A percentile compares a stretch with the other conserved stretches of the same genome.
Conservation (phyloP, 495 filamentous ascomycete genomes). For the Aspergillus egyptiacus region DNA sequence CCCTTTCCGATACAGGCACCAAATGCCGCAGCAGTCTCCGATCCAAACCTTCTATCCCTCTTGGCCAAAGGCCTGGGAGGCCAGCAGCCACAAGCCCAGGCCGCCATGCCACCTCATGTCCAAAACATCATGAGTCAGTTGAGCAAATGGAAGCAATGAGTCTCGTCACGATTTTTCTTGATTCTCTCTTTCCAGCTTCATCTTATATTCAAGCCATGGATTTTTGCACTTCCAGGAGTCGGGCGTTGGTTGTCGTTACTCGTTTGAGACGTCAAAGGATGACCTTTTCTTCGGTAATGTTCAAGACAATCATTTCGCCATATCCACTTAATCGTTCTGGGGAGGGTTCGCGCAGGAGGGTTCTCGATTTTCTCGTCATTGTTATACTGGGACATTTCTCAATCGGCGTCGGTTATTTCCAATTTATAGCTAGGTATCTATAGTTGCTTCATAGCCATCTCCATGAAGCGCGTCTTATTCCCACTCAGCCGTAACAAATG, state of each 20-base stretch:
- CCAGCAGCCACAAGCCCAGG: slow-evolving; percentile 39
- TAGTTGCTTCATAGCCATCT: neutral
- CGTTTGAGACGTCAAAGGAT: slow-evolving; percentile 13
- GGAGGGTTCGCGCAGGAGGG: neutral
- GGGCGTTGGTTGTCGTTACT: slow-evolving; percentile 17
- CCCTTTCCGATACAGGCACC: slow-evolving; percentile 31
- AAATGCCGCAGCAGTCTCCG: slow-evolving; percentile 31
- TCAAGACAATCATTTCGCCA: neutral
- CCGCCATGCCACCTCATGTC: slow-evolving; percentile 40
- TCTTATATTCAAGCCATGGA: slow-evolving; percentile 8
- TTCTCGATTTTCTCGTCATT: neutral
- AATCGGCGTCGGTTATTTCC: neutral
- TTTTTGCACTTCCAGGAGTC: slow-evolving; percentile 12
- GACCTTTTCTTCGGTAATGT: slow-evolving; percentile 8
- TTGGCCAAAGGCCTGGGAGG: slow-evolving; percentile 37
- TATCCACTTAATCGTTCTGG: neutral
- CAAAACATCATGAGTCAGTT: slow-evolving; percentile 59
- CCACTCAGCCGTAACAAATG: neutral
- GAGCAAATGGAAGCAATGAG: slow-evolving; percentile 55
- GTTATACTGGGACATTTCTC: neutral
- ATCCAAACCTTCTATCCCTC: slow-evolving; percentile 42
- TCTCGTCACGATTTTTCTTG: slow-evolving; percentile 27
- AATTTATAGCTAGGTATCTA: neutral
- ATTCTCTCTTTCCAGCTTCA: slow-evolving; percentile 14
- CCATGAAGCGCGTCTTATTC: neutral